Base-by-base conservation (phyloP, 768 basidiomycete genomes). In the Russula dissimulans region DNA sequence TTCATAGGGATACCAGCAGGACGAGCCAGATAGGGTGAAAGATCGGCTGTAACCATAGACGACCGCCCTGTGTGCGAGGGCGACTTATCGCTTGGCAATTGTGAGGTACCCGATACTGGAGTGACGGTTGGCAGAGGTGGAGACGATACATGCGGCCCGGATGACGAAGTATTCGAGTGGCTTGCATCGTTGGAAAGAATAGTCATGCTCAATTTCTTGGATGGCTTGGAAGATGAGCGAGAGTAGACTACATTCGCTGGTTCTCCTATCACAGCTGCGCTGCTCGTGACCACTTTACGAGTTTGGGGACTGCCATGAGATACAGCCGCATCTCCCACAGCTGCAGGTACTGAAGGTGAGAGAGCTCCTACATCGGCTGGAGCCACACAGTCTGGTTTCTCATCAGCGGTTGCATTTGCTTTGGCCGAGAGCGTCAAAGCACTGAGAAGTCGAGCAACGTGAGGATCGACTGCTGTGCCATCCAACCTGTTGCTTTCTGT, bases 11-110 rank as follows among this genome's bases (percentile, higher is more conserved):
- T 72, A 62, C 81, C 84, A 29, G 73, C 70, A 7, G 81, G 73
- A 56, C 79, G 79, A 10, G 81, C 74, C 54, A 88, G 72, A 69
- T 89, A 88, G 0, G 87, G 85, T 7, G 85, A 86, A 57, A 87
- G 81, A 67, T 87, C 86, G 14, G 84, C 80, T 22, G 79, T 79
- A 41, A 67, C 56, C 31, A 78, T 78, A 41, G 84, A 79, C 47
- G 70, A 70, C 43, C 73, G 75, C 45, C 76, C 75, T 26, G 76
- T 71, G 38, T 71, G 45, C 14, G 63, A 45, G 1, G 65, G 70
- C 39, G 67, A 68, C 32, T 63, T 58, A 5, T 69, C 41, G 44
- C 29, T 56, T 39, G 60, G 55, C 9, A 67, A 50, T 46, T 32
- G 36, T 49, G 61, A 34, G 4, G 44, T 46, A 14, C 60, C 49